Evolutionary conservation across 306 rosid species (phyloP), one percentile per base, ranked within the genome.

Genomic region (Spatholobus suberectus): DNA sequence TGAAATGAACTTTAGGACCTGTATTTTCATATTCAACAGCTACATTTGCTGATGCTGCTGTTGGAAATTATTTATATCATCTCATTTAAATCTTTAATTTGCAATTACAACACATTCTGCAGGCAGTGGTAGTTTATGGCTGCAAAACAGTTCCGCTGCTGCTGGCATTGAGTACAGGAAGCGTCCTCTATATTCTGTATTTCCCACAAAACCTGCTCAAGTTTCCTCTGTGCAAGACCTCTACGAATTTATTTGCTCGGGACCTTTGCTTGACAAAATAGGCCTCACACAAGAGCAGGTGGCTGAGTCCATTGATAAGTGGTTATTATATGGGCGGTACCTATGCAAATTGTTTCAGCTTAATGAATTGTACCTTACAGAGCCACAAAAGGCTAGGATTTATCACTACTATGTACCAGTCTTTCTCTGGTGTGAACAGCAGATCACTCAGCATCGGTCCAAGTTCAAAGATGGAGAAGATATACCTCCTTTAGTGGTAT

Each of bases 361-460:
- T 71, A 91, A 89, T n/a, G 97, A 94, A 52, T 55, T 96, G 88
- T 82, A 62, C 81, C 91, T 96, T 40, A 85, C 90, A 1, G 84
- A 67, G 40, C 90, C 94, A 61, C 97, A 96, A 75, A 94, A 94
- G 86, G 98, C 94, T 74, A 89, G 99, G 91, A 26, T 96, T 13
- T 96, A 92, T 85, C 99, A 94, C 82, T 96, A 96, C 88, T 96
- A 96, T 49, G 75, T 96, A 78, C 97, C 98, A 0, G 94, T 96
- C 62, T 94, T 96, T 87, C 20, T 96, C 18, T 94, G 99, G 99
- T 92, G 98, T 75, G 92, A 96, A 80, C 88, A 86, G 35, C 96
- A 94, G 87, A 91, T 94, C 13, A 78, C 84, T 72, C 83, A 88
- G 84, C 96, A 96, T 81, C 88, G 7, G 52, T 88, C 97, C 69